These are phyloP conservation scores for Thelephora ganbajun DNA, from an alignment of 768 basidiomycete genomes.

Conservation along the genomic window DNA sequence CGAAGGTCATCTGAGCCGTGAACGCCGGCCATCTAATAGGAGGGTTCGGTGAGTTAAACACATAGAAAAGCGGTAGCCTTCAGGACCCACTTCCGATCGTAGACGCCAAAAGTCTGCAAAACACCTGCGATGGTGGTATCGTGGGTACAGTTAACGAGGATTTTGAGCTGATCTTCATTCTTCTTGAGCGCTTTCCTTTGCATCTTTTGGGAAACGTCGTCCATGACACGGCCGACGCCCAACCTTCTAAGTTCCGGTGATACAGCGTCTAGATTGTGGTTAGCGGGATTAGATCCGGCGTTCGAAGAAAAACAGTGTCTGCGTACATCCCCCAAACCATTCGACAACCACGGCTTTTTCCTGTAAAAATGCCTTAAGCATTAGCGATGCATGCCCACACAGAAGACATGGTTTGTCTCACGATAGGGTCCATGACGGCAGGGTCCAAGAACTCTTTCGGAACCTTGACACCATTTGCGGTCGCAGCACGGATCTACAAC, in stretches of 20 bases:
- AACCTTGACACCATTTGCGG: constrained; percentile 57
- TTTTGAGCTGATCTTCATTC: constrained; percentile 36
- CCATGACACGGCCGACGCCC: constrained; percentile 65
- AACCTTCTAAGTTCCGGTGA: constrained; percentile 61
- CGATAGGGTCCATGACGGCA: constrained; percentile 41
- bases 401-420: constrained; percentile 15
- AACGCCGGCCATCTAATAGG: constrained; percentile 61
- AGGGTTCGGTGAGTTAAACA: not conserved
- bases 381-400: not conserved
- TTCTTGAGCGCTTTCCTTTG: constrained; percentile 35
- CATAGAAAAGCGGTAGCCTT: not conserved
- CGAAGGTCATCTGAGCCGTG: constrained; percentile 61
- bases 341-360: constrained; percentile 64
- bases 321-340: constrained; percentile 50
- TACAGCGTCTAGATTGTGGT: constrained; percentile 27
- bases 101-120: constrained; percentile 52
- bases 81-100: constrained; percentile 44
- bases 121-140: constrained; percentile 59
- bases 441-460: constrained; percentile 64
- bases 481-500: constrained; percentile 46
- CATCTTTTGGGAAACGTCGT: constrained; percentile 49
- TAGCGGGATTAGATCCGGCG: not conserved
- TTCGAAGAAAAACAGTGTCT: not conserved
- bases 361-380: constrained; percentile 16
- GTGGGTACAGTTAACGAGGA: constrained; percentile 60